Evolutionary conservation across 108 stramenopile species (phyloP), one percentile per base, ranked within the genome.

Genomic region (Fistulifera solaris): DNA sequence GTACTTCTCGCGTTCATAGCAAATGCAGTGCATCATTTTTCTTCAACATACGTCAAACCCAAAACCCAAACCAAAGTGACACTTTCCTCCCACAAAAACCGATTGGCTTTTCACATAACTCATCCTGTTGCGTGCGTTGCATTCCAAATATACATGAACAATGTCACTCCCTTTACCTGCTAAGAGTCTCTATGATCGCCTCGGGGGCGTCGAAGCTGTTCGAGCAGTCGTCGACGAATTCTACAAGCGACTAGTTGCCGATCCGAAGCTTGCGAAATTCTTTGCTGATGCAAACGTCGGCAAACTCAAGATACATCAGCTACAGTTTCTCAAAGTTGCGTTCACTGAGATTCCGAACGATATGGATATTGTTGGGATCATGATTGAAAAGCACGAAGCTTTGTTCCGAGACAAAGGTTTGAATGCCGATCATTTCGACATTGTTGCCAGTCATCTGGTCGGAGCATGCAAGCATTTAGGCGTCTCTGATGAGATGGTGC

Each of bases 351-450:
- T 55, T 18, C 62, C 54, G 4, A 2, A 46, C 13, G 45, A 12
- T n/a, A n/a, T 63, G 15, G 62, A 62, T 43, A 52, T 62, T 2
- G 22, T 27, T 17, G 31, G 4, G 6, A 15, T 52, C 14, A 61
- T 61, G 28, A 15, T 52, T 18, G 40, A 51, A 3, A 51, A 52
- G 38, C 60, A 61, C 40, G 38, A 10, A 52, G n/a, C 43, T 10
- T 40, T 56, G n/a, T 64, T 58, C 45, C 14, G 16, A 1, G 47
- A 56, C 12, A 46, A 48, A 13, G 63, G 55, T 23, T 27, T 65
- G 31, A 42, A 50, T 11, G 64, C 48, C 17, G 16, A 16, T 17
- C 48, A 65, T 23, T 65, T 65, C 25, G 64, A 65, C 50, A 16
- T 27, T 22, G 56, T 65, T 6, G 58, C 49, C 1, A 43, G 31